Percentiles rank a stretch among this genome's conserved stretches.
phyloP scores from a whole-genome alignment of 106 monocot species.

The Dioscorea zingiberensis region DNA sequence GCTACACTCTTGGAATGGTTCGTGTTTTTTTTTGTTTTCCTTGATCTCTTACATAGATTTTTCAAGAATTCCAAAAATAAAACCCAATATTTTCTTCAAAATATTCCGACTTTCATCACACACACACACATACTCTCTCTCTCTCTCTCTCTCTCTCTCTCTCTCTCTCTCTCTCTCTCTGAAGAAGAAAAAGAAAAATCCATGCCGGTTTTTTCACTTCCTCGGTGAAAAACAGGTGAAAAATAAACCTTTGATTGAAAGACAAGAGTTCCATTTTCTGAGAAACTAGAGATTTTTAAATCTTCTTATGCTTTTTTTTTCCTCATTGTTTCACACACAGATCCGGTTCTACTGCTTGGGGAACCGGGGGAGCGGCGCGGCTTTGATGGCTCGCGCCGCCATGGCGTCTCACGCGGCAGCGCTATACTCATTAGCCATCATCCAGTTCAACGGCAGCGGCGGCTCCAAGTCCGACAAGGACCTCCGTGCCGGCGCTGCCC shows the following conservation, averaged over 20 bases:
- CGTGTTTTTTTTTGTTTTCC: neutral
- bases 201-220: too few relatives aligned
- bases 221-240: too few relatives aligned
- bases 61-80: too few relatives aligned
- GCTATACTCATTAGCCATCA: constrained; percentile 47
- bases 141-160: too few relatives aligned
- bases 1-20: constrained; percentile 42
- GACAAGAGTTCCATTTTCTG: too few relatives aligned
- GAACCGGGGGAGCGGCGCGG: constrained; percentile 31
- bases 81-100: too few relatives aligned
- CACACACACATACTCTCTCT: too few relatives aligned
- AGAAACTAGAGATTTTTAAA: neutral
- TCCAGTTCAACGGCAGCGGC: constrained; percentile 70
- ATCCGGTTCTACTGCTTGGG: constrained; percentile 50
- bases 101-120: too few relatives aligned
- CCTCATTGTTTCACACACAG: constrained; percentile 1
- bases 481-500: constrained; percentile 44
- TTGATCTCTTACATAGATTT: too few relatives aligned
- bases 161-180: too few relatives aligned
- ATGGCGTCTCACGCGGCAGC: constrained; percentile 46
- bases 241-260: too few relatives aligned
- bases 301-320: constrained; percentile 1
- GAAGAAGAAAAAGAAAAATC: too few relatives aligned
- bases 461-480: constrained; percentile 44
- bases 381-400: constrained; percentile 52